A percentile compares a stretch with the other conserved stretches of the same genome.
phyloP scores from a whole-genome alignment of 2,329 filamentous ascomycete species.

The Cytospora piceae region DNA sequence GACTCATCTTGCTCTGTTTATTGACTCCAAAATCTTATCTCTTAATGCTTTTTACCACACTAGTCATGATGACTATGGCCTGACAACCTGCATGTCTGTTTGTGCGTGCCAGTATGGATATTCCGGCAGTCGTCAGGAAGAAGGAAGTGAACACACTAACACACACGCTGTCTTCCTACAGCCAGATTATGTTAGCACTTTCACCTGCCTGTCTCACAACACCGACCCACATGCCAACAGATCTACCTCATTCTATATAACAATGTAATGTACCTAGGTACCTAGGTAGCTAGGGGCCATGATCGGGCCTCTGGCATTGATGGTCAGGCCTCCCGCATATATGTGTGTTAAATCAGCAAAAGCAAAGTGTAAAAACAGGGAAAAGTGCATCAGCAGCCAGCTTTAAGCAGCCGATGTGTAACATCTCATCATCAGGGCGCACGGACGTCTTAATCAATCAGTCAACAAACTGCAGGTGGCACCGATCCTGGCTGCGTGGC shows the following conservation, averaged over 20 bases:
- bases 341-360: neutral
- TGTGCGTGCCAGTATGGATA: too few species aligned
- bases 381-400: too few species aligned
- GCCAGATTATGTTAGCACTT: neutral
- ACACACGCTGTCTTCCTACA: neutral
- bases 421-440: too few species aligned
- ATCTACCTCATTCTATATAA: too few species aligned
- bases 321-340: neutral
- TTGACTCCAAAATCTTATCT: neutral
- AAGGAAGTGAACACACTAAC: neutral
- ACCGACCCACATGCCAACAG: neutral
- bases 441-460: too few species aligned
- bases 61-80: too few species aligned
- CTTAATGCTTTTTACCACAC: too few species aligned
- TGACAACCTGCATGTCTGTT: too few species aligned
- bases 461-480: too few species aligned
- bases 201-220: neutral
- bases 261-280: neutral
- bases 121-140: too few species aligned
- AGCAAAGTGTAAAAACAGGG: neutral
- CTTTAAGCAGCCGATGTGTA: too few species aligned
- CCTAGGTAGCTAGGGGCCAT: neutral
- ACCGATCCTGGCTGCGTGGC: too few species aligned
- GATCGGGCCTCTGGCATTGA: neutral
- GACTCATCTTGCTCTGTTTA: neutral